Percentiles rank a stretch among this genome's conserved stretches.
Evolutionary conservation across 371 early-diverging fungal species (phyloP).

Genomic region (Mucor velutinosus): DNA sequence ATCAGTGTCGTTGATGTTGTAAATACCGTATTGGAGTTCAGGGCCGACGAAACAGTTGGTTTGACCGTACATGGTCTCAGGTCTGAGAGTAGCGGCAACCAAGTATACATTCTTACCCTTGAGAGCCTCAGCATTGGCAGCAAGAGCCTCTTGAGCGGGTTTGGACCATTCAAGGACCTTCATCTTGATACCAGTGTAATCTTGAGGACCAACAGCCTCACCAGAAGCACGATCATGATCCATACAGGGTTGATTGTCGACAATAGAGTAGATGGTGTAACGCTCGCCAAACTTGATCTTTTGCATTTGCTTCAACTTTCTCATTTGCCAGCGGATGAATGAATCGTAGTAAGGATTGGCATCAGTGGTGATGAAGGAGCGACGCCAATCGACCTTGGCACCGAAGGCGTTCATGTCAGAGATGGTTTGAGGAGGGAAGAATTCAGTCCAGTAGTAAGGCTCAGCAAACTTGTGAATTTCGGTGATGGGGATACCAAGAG

Average conservation of each 20-base stretch:
- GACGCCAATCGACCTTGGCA: constrained; percentile 96
- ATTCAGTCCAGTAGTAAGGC: constrained; percentile 94
- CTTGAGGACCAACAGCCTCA: constrained; percentile 97
- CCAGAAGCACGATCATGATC: constrained; percentile 99
- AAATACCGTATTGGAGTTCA: constrained; percentile 91
- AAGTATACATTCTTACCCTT: constrained; percentile 80
- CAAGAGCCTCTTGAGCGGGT: constrained; percentile 54
- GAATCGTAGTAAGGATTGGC: constrained; percentile 99
- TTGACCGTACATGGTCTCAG: constrained; percentile 99
- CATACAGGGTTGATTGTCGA: constrained; percentile 99
- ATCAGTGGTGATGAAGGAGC: constrained; percentile 99
- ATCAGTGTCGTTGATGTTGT: constrained; percentile 73
- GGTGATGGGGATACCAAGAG: constrained; percentile 85
- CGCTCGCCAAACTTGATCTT: constrained; percentile 99
- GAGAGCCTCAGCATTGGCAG: constrained; percentile 54
- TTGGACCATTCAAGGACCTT: constrained; percentile 74
- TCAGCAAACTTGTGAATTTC: constrained; percentile 97
- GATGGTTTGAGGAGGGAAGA: constrained; percentile 94
- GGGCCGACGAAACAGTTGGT: constrained; percentile 97
- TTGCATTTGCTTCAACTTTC: constrained; percentile 77
- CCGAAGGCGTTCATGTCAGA: constrained; percentile 88
- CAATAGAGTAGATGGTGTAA: constrained; percentile 97
- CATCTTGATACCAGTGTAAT: constrained; percentile 95
- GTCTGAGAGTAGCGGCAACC: constrained; percentile 97
- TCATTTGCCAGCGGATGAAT: constrained; percentile 99